phyloP scores from a whole-genome alignment of 148 eudicot species.

The Silene conica region DNA sequence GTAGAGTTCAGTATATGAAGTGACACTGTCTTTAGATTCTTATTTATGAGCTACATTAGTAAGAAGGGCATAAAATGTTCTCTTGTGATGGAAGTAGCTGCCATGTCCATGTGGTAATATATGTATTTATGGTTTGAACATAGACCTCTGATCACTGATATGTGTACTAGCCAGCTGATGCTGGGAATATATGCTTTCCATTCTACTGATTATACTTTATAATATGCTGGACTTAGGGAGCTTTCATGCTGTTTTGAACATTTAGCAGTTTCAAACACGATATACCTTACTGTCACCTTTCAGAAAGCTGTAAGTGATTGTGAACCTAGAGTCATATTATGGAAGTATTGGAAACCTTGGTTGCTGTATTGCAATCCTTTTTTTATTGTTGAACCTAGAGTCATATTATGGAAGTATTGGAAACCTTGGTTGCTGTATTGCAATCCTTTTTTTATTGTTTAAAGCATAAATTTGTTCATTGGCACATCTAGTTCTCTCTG shows the following conservation, averaged over 20 bases:
- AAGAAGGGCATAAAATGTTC: background rate
- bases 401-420: background rate
- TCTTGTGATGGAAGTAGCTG: background rate
- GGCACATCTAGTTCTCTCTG: background rate
- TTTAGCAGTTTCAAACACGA: background rate
- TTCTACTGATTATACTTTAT: background rate
- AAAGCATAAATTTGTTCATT: background rate
- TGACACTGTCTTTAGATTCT: background rate
- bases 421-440: background rate
- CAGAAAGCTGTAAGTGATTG: background rate
- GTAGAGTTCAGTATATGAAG: conserved; percentile 1
- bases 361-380: background rate
- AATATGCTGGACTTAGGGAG: background rate
- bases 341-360: background rate
- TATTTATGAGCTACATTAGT: background rate
- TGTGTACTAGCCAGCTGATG: background rate
- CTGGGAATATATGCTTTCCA: background rate
- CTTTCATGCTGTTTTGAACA: background rate
- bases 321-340: conserved; percentile 6
- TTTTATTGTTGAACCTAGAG: background rate
- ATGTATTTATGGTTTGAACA: background rate
- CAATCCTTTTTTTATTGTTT: background rate
- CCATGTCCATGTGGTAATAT: background rate
- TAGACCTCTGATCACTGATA: background rate
- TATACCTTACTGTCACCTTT: background rate